Percentiles rank a stretch among this genome's conserved stretches.
Evolutionary conservation across 306 rosid species (phyloP).

Genomic region (Quercus alba): DNA sequence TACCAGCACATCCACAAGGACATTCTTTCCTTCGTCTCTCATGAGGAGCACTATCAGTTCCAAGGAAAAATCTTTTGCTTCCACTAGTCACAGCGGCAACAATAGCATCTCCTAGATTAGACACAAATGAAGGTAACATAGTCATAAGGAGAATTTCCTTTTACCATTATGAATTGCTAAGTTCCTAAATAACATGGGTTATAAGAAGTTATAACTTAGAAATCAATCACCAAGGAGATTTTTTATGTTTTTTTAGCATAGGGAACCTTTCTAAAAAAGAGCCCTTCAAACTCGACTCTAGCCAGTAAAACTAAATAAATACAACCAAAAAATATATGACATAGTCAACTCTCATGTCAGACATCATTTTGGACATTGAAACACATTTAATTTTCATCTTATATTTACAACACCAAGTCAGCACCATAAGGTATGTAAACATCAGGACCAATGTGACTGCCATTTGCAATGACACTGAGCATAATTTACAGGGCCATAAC

Average conservation of each 20-base stretch:
- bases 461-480: neutral
- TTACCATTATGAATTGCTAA: neutral
- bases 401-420: neutral
- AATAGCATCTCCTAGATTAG: constrained; percentile 62
- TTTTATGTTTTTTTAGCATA: no score
- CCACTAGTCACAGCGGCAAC: constrained; percentile 84
- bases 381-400: neutral
- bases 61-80: constrained; percentile 79
- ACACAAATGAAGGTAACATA: constrained; percentile 9
- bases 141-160: neutral
- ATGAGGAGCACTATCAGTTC: constrained; percentile 96
- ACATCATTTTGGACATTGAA: neutral
- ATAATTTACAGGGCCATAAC: neutral
- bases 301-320: no score
- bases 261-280: no score
- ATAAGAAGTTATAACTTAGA: neutral
- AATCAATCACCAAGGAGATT: neutral
- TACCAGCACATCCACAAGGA: constrained; percentile 89
- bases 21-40: constrained; percentile 74
- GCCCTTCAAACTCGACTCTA: no score
- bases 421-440: neutral
- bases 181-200: neutral
- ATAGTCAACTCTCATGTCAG: neutral
- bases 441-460: neutral
- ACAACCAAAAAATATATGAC: no score